Evolutionary conservation across 495 filamentous ascomycete species (phyloP).

Genomic region (Penicillium canariense): DNA sequence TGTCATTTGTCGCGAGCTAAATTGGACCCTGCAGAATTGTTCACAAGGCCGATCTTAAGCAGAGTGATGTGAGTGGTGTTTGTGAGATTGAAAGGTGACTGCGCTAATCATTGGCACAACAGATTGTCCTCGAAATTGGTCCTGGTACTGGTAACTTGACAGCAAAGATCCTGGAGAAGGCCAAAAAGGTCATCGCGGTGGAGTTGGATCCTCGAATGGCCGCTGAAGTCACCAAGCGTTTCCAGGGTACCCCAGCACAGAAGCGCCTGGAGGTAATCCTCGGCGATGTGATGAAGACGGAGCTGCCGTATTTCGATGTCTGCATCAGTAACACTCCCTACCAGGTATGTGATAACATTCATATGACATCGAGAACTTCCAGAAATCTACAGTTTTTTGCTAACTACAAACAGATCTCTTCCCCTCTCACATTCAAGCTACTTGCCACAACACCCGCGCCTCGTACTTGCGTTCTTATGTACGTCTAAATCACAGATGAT

Average conservation of each 20-base stretch:
- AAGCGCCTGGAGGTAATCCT: conserved; percentile 81
- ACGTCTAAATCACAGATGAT: conserved; percentile 25
- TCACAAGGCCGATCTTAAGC: conserved; percentile 84
- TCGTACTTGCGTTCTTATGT: conserved; percentile 83
- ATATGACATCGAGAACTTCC: not conserved
- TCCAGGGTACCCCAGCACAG: conserved; percentile 78
- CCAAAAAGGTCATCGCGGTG: conserved; percentile 83
- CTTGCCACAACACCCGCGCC: conserved; percentile 74
- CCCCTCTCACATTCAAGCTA: conserved; percentile 86
- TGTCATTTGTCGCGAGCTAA: not conserved
- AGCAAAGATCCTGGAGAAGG: conserved; percentile 80
- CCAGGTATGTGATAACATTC: conserved; percentile 44
- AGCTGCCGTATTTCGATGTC: conserved; percentile 83
- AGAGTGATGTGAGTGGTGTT: conserved; percentile 62
- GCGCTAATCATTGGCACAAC: conserved; percentile 6
- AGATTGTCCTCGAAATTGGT: conserved; percentile 70
- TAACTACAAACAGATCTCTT: conserved; percentile 64
- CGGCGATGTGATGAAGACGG: conserved; percentile 90
- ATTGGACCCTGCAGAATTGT: conserved; percentile 54
- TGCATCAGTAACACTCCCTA: conserved; percentile 95
- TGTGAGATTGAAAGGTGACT: not conserved
- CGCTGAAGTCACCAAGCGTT: conserved; percentile 90
- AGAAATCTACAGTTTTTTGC: not conserved
- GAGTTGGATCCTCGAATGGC: conserved; percentile 97
- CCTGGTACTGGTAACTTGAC: conserved; percentile 87